Base-by-base conservation (phyloP, 352 stramenopile genomes). In the Phytophthora parvispora region DNA sequence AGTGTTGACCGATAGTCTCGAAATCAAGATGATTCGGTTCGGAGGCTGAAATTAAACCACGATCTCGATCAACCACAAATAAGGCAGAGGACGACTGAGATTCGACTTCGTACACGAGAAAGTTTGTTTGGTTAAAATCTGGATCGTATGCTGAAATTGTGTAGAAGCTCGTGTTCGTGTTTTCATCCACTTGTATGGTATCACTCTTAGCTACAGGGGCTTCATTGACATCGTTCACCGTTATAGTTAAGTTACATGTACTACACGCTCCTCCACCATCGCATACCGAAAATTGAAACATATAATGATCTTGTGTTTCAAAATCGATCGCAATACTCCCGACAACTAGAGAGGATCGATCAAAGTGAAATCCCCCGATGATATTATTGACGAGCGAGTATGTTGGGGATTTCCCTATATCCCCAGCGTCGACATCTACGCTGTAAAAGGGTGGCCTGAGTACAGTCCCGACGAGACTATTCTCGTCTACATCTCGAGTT, bases 101-200 rank as follows among this genome's bases (percentile, higher is more conserved):
- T 15, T 74, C 6, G 27, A 90, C 80, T 55, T 86, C 79, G 36
- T 74, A 88, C 4, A 77, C 25, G 1, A 90, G 48, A 8, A 48
- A 60, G 4, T 13, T 57, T 0, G 72, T 66, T 20, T 90, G 75
- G 3, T 71, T 70, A 0, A 67, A 22, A 48, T 91, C 83, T 36
- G 77, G 60, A 20, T 91, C 83, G 7, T 49, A 75, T 4, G 74
- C 80, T 25, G 63, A 40, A 3, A 87, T 34, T 1, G 61, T 74
- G 49, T 84, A 83, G 2, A 83, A 72, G 36, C 72, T 59, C 1
- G 64, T 75, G 8, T 42, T 68, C 1, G 43, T 72, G 34, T 83
- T 81, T 63, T 91, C 83, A 7, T 45, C 22, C 3, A 91, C 58
- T 61, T 66, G 12, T 49, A 80, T 71, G 0, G 9, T 15, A 10